Base-by-base conservation (phyloP, 1,284 basidiomycete species). In the Cryptococcus deneoformans region DNA sequence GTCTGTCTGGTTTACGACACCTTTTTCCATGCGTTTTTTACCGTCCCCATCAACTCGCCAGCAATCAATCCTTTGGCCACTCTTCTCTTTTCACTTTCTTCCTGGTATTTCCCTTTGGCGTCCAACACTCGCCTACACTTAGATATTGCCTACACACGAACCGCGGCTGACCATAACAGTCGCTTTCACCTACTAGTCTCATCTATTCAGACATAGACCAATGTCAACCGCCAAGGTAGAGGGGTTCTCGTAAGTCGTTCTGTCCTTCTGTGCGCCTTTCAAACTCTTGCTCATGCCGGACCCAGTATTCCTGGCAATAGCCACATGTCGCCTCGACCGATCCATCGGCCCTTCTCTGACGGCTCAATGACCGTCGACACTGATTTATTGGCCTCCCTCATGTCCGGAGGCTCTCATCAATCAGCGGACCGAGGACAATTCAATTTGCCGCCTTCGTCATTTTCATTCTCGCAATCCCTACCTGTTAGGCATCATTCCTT, bases 301-400 rank as follows among this genome's bases (percentile, higher is more conserved):
- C 38, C n/a, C 48, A 68, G 64, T 12, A 53, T 64, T 37, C 56
- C 67, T 46, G 64, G 64, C 12, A 39, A 52, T 16, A 54, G 59
- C 36, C 53, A 57, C 46, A 55, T 53, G 29, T 58, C 64, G 10
- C 34, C 59, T 12, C 62, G 71, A 29, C 70, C 67, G 0, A 60
- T 67, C 14, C 66, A 62, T 37, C 68, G 70, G 38, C 71, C 70
- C 0, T 73, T 75, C 58, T 72, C 71, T 0, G 73, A 72, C 48
- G 73, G 71, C 0, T 75, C 73, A 10, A 71, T 73, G 70, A 65
- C 71, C 1, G 64, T 75, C 34, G 69, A 70, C 10, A 73, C 73
- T 34, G 65, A 70, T 24, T 62, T 73, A 7, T 66, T 75, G 44
- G 57, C 61, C 10, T 67, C 70, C 7, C 55, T 71, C 46, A 65